phyloP scores from a whole-genome alignment of 108 stramenopile species.

The Mayamaea pseudoterrestris region DNA sequence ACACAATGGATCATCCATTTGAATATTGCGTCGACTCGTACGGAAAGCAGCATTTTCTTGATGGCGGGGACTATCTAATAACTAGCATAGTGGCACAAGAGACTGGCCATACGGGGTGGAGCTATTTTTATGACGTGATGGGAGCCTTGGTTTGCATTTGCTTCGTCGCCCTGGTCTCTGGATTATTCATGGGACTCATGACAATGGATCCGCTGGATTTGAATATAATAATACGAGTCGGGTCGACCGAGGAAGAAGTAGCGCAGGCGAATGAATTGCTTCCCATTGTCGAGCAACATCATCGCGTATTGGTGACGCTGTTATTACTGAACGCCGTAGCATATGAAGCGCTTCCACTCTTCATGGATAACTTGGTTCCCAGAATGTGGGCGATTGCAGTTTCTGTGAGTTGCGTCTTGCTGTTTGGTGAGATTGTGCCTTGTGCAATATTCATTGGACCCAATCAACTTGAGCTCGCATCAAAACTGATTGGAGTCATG shows the following conservation, averaged over 20 bases:
- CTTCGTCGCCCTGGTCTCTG: conserved; percentile 86
- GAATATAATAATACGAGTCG: conserved; percentile 58
- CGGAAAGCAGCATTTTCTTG: too few relatives aligned
- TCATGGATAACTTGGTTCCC: conserved; percentile 83
- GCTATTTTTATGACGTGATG: not conserved
- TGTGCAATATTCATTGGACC: conserved; percentile 76
- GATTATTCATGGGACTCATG: conserved; percentile 88
- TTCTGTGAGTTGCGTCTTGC: conserved; percentile 74
- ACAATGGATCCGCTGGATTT: conserved; percentile 78
- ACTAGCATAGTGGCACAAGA: too few relatives aligned
- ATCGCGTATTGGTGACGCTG: conserved; percentile 85
- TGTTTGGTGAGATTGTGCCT: conserved; percentile 78
- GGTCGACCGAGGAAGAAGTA: conserved; percentile 25
- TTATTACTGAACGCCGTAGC: conserved; percentile 87
- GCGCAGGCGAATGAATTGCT: conserved; percentile 32
- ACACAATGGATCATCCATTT: too few relatives aligned
- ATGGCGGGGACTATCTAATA: too few relatives aligned
- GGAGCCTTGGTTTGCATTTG: conserved; percentile 45
- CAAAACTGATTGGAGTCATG: conserved; percentile 49
- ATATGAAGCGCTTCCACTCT: conserved; percentile 91
- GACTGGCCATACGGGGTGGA: too few relatives aligned
- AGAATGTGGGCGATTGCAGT: conserved; percentile 70
- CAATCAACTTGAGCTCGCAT: conserved; percentile 58
- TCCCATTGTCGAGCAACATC: conserved; percentile 72
- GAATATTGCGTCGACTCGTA: too few relatives aligned